Evolutionary conservation across 768 basidiomycete species (phyloP), one percentile per base, ranked within the genome.

Genomic region (Thelephora aurantiotincta): DNA sequence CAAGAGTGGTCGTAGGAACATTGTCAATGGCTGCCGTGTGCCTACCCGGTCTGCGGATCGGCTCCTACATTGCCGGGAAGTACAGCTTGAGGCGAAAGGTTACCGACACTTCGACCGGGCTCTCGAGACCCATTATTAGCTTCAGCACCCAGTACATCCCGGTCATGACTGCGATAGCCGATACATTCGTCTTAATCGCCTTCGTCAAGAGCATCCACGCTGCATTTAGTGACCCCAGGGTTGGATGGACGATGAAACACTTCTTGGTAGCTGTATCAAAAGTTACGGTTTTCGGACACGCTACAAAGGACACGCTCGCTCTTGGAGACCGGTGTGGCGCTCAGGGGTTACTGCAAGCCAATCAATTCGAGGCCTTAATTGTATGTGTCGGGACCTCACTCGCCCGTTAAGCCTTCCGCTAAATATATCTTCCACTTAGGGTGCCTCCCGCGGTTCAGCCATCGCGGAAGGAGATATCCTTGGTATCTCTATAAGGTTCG

Each of bases 391-490:
- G n/a, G n/a, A n/a, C n/a, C n/a, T 23, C 11, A 16, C 16, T 6
- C 14, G 14, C 9, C 7, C 33, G 9, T 20, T 42, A 20, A 30
- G 26, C 35, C 0, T 46, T 16, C 16, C 19, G 6, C 4, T 48
- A 16, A 43, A 33, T 48, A 13, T 48, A n/a, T 3, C 22, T 12
- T 46, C 20, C 23, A 9, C 5, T 5, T 47, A 73, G 69, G 57
- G 52, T 41, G 63, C 65, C 9, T 55, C 67, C 45, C 64, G 68
- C 3, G 69, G 70, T 0, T 55, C 58, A 3, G 58, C 64, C 6
- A 70, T 71, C 34, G 69, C 71, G 3, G 71, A 73, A 56, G 71
- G 71, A 19, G 71, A 73, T 50, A 54, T 66, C 19, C 54, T 71
- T 0, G 69, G 54, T 1, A 41, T 72, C 2, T 64, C 61, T 16